These are phyloP conservation scores for Volvariella surrecta DNA, from an alignment of 1,284 basidiomycete species.

Conservation along the genomic window DNA sequence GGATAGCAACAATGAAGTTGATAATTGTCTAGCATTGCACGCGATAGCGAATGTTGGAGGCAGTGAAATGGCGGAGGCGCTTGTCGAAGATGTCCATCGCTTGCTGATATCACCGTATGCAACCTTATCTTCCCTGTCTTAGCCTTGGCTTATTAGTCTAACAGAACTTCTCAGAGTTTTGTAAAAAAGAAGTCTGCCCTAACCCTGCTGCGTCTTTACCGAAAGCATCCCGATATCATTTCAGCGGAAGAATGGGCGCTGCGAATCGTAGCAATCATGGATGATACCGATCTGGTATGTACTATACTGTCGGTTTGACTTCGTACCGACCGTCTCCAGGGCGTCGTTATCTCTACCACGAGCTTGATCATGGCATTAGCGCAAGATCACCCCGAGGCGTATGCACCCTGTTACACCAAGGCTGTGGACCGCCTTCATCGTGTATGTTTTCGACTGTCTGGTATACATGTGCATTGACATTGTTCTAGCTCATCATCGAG, in stretches of 20 bases:
- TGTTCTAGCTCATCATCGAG: constrained; percentile 75
- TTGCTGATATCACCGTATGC: constrained; percentile 92
- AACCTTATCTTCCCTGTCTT: constrained; percentile 3
- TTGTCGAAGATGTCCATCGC: constrained; percentile 90
- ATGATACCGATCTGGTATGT: constrained; percentile 79
- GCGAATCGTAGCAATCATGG: constrained; percentile 91
- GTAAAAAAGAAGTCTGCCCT: constrained; percentile 99
- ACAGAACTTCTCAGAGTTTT: constrained; percentile 87
- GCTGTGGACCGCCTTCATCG: constrained; percentile 86
- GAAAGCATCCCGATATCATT: constrained; percentile 93
- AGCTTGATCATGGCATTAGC: constrained; percentile 93
- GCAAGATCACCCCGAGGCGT: constrained; percentile 89
- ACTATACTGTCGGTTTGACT: constrained; percentile 2
- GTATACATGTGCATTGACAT: constrained; percentile 11
- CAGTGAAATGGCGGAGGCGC: constrained; percentile 95
- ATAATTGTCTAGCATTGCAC: constrained; percentile 95
- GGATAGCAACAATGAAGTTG: constrained; percentile 90
- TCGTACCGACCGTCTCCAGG: constrained; percentile 35
- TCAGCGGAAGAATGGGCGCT: constrained; percentile 94
- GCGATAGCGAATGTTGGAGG: constrained; percentile 98
- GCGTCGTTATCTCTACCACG: constrained; percentile 90
- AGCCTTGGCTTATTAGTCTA: constrained; percentile 10
- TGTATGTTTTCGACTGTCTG: constrained; percentile 34
- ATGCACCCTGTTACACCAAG: constrained; percentile 87
- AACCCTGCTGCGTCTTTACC: constrained; percentile 86